These are phyloP conservation scores for Nakaseomyces delphensis DNA, from an alignment of 1,139 yeast species.

Conservation along the genomic window DNA sequence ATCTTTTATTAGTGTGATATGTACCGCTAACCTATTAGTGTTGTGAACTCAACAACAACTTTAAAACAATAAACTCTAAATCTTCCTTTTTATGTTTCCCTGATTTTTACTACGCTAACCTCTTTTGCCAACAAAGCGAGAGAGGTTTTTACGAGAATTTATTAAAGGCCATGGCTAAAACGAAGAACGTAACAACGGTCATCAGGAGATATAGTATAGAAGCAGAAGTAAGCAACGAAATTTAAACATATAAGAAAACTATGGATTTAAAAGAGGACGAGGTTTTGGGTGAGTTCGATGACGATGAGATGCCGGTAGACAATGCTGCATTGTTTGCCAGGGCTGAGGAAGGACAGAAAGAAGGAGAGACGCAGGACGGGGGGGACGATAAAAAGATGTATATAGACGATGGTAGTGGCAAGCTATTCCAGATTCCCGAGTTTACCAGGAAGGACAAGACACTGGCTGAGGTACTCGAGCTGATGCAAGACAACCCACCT, in stretches of 20 bases:
- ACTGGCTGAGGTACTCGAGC: slow-evolving; percentile 69
- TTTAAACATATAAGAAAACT: slow-evolving; percentile 11
- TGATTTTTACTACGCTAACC: too few species aligned
- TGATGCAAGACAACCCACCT: slow-evolving; percentile 93
- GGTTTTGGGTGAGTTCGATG: slow-evolving; percentile 32
- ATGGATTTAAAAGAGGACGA: slow-evolving; percentile 33
- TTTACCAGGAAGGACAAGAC: slow-evolving; percentile 80
- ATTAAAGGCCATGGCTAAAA: neutral
- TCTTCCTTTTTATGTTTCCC: too few species aligned
- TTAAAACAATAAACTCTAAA: too few species aligned
- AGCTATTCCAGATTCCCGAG: slow-evolving; percentile 49
- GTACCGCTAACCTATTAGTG: too few species aligned
- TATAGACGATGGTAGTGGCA: slow-evolving; percentile 27
- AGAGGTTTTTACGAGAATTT: neutral
- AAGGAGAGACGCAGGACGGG: slow-evolving; percentile 18
- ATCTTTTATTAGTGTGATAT: slow-evolving; percentile 27
- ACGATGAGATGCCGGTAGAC: slow-evolving; percentile 33
- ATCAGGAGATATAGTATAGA: too few species aligned
- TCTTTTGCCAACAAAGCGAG: too few species aligned
- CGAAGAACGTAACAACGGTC: neutral
- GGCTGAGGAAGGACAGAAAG: slow-evolving; percentile 14
- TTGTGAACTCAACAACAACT: too few species aligned
- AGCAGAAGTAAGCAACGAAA: too few species aligned
- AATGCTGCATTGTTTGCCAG: slow-evolving; percentile 12
- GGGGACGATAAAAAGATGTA: slow-evolving; percentile 15